Evolutionary conservation across 768 basidiomycete species (phyloP).

Genomic region (Hygrophorus russula): DNA sequence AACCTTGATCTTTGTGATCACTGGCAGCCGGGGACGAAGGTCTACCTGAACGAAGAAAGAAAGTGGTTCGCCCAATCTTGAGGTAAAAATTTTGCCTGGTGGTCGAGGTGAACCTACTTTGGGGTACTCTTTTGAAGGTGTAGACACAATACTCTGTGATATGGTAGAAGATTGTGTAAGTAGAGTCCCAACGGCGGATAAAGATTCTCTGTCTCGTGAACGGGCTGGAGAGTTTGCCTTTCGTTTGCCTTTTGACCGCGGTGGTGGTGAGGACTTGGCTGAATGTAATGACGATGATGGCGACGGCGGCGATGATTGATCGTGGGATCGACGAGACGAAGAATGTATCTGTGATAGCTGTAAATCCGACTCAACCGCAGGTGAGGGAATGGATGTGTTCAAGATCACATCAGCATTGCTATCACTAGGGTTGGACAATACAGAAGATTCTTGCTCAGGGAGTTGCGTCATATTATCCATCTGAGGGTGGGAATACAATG

Average conservation of each 20-base stretch:
- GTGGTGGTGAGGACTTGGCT: constrained; percentile 1
- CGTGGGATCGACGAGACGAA: not conserved
- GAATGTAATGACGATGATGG: too few species aligned
- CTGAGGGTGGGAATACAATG: not conserved
- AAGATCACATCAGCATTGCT: not conserved
- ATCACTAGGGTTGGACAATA: not conserved
- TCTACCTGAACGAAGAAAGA: constrained; percentile 64
- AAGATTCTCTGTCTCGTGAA: not conserved
- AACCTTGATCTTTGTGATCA: constrained; percentile 54
- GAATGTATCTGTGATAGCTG: not conserved
- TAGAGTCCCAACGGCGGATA: not conserved
- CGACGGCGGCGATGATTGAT: not conserved
- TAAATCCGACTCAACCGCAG: not conserved
- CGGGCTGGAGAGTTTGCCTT: constrained; percentile 7
- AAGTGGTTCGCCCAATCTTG: constrained; percentile 29
- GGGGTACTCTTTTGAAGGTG: constrained; percentile 1
- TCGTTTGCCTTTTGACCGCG: constrained; percentile 18
- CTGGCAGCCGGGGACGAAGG: constrained; percentile 36
- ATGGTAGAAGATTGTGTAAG: not conserved
- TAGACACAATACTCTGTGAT: not conserved
- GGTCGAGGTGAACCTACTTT: constrained; percentile 7
- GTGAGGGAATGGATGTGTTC: not conserved
- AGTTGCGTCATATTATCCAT: not conserved
- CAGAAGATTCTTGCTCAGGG: not conserved
- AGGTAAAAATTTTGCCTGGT: constrained; percentile 30